Base-by-base conservation (phyloP, 1,284 basidiomycete genomes). In the Bjerkandera adusta region DNA sequence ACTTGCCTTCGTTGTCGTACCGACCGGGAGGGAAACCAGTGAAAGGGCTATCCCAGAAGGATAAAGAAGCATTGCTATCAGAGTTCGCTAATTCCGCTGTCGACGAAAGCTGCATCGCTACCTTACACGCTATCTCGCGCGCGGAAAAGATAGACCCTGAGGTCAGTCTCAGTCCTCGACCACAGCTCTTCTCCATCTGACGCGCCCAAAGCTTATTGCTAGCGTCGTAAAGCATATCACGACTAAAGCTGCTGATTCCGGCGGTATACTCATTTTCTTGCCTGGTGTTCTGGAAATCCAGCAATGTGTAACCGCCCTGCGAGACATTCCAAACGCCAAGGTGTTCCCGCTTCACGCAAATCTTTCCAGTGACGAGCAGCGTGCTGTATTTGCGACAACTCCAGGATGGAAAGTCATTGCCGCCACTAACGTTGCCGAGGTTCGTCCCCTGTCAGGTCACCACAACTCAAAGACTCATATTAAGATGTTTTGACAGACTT, bases 341-440 rank as follows among this genome's bases (percentile, higher is more conserved):
- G 77, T 93, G 39, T 72, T 94, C 33, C 89, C 94, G 0, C 77
- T 97, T 1, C 95, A 97, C 60, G 92, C 94, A 10, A 97, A 97
- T 63, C 70, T 97, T 11, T 85, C 91, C 0, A 86, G 75, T 35
- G 81, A 86, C 13, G 94, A 97, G 59, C 95, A 97, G 66, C 81
- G 83, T 8, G 70, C 71, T 4, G 89, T 95, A 0, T 97, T 97
- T 61, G 69, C 72, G 7, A 74, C 76, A 0, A 77, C 76, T 0
- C 67, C 75, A 0, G 77, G 73, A 48, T 86, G 93, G 75, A 97
- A 97, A 66, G 80, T 97, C 35, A 84, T 97, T 26, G 89, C 85
- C 0, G 79, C 93, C 1, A 97, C 94, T 6, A 97, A 97, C 57
- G 90, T 97, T 21, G 91, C 90, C 5, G 86, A 89, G 73, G 85